phyloP scores from a whole-genome alignment of 805 yeast genomes.

The Tetrapisispora pingtungensis region DNA sequence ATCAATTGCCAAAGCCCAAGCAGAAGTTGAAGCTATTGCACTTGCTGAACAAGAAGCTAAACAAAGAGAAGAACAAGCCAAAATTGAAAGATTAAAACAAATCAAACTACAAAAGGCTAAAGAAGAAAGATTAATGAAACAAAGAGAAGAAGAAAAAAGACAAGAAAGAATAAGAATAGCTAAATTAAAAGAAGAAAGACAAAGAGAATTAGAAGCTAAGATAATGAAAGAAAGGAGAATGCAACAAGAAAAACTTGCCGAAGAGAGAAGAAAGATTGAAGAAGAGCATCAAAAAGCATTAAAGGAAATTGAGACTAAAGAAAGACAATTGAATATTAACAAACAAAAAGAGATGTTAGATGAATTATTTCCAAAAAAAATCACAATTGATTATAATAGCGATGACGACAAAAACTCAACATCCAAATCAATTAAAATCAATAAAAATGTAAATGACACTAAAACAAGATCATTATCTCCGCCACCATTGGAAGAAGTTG shows the following conservation, averaged over 20 bases:
- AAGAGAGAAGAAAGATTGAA: neutral
- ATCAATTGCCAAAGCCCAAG: slow-evolving; percentile 36
- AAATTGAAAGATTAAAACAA: neutral
- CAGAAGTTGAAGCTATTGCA: slow-evolving; percentile 64
- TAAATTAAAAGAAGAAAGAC: slow-evolving; percentile 1
- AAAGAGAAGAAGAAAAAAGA: slow-evolving; percentile 3
- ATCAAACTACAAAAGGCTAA: slow-evolving; percentile 4
- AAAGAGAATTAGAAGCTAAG: slow-evolving; percentile 2
- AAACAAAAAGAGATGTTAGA: slow-evolving; percentile 4
- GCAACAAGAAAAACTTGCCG: neutral
- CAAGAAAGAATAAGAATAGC: slow-evolving; percentile 1
- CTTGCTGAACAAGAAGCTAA: slow-evolving; percentile 32
- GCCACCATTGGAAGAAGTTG: slow-evolving; percentile 26
- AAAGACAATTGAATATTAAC: neutral
- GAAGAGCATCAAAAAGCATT: slow-evolving; percentile 1
- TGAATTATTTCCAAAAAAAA: slow-evolving; percentile 2
- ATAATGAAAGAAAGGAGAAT: neutral
- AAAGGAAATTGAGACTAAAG: neutral
- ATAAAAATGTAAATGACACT: too few relatives aligned
- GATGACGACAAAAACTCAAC: neutral
- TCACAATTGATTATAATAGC: slow-evolving; percentile 1
- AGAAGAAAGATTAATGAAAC: neutral
- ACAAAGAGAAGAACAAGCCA: neutral
- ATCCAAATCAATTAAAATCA: too few relatives aligned
- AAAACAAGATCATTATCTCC: slow-evolving; percentile 8